Conservation (phyloP, 306 rosid genomes). For the Acacia crassicarpa region DNA sequence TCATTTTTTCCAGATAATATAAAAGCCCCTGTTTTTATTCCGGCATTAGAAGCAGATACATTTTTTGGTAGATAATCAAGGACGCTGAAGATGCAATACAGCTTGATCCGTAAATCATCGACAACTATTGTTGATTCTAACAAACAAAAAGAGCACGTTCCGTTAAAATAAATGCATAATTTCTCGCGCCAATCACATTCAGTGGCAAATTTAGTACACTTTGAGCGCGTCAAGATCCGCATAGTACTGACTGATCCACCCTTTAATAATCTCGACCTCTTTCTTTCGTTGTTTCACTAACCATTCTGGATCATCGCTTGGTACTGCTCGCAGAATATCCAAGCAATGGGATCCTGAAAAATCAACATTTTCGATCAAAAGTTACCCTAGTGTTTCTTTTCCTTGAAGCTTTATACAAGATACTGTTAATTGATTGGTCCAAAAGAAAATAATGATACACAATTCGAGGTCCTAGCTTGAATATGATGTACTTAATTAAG, state of each 20-base stretch:
- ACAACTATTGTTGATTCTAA: background rate
- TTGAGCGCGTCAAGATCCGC: constrained; percentile 33
- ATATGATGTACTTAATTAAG: background rate
- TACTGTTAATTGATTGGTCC: background rate
- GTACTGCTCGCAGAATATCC: constrained; percentile 33
- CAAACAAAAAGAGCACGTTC: background rate
- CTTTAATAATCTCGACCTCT: constrained; percentile 39
- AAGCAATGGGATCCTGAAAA: constrained; percentile 61
- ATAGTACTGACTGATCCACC: constrained; percentile 47
- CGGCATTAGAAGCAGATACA: too few species aligned
- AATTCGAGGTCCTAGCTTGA: background rate
- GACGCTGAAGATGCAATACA: too few species aligned
- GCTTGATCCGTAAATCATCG: background rate
- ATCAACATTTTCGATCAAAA: background rate
- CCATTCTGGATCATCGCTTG: constrained; percentile 58
- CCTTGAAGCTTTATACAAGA: background rate
- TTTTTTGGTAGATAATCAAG: too few species aligned
- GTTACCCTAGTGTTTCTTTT: background rate
- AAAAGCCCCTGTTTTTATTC: too few species aligned
- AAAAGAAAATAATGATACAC: background rate
- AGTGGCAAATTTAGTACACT: background rate
- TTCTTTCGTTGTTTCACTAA: constrained; percentile 41
- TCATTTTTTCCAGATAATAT: too few species aligned
- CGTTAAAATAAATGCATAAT: background rate
- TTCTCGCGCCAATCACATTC: background rate